Conservation (phyloP, 352 stramenopile genomes). For the Pelagophyceae sp. region DNA sequence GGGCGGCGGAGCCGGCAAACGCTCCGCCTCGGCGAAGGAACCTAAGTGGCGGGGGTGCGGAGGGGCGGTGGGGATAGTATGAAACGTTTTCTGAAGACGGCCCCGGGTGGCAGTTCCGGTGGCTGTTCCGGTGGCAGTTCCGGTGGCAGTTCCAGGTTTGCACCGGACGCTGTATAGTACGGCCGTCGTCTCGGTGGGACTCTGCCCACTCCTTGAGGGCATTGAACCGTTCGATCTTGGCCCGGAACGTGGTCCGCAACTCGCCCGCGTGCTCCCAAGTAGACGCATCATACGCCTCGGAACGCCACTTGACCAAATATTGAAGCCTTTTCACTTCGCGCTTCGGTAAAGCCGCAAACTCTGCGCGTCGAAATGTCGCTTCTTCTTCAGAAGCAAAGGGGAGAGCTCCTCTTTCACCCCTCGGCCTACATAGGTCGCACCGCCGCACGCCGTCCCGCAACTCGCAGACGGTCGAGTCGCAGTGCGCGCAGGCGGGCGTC, state of each 20-base stretch:
- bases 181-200: too few relatives aligned
- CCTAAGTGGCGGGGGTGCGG: too few relatives aligned
- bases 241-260: conserved; percentile 68
- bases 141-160: too few relatives aligned
- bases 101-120: too few relatives aligned
- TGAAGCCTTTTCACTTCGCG: conserved; percentile 67
- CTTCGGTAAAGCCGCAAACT: conserved; percentile 38
- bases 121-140: too few relatives aligned
- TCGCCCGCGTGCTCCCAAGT: conserved; percentile 96
- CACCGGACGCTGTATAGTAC: too few relatives aligned
- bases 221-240: neutral
- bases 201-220: neutral
- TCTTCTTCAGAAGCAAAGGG: neutral
- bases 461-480: neutral
- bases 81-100: too few relatives aligned
- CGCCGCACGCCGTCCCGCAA: neutral
- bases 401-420: neutral
- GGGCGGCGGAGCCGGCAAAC: too few relatives aligned
- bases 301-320: conserved; percentile 98
- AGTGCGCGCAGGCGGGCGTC: neutral
- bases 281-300: conserved; percentile 88
- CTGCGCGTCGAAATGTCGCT: neutral
- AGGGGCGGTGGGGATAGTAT: too few relatives aligned
- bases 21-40: too few relatives aligned
- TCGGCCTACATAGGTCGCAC: neutral